A percentile compares a stretch with the other conserved stretches of the same genome.
These are phyloP conservation scores for Croton laevigatus DNA, from an alignment of 441 rosid species.

Conservation along the genomic window DNA sequence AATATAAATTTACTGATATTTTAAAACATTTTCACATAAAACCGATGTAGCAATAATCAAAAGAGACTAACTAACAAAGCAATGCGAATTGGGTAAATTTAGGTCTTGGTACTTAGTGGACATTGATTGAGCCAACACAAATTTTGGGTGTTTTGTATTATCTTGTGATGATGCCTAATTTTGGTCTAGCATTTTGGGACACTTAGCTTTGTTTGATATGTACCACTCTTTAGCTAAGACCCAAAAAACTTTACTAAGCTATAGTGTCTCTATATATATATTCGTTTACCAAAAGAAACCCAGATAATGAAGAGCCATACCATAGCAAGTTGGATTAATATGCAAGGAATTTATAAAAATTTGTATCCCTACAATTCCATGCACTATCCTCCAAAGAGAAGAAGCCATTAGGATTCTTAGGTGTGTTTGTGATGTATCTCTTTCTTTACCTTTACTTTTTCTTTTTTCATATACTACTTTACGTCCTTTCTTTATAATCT, in stretches of 20 bases:
- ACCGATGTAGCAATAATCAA: no score
- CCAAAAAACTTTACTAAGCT: constrained; percentile 8
- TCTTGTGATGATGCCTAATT: constrained; percentile 25
- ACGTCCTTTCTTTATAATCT: neutral
- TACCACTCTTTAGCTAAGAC: neutral
- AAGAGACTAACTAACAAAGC: no score
- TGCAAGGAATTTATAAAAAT: neutral
- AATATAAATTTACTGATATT: no score
- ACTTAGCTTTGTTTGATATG: neutral
- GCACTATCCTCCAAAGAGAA: constrained; percentile 5
- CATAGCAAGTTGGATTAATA: neutral
- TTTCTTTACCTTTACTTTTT: neutral
- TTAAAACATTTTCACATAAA: no score
- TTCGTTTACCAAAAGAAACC: neutral
- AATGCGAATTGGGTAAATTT: neutral
- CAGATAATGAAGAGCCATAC: neutral
- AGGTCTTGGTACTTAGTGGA: constrained; percentile 26
- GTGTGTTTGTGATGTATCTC: constrained; percentile 6
- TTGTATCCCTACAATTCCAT: constrained; percentile 3
- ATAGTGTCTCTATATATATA: neutral
- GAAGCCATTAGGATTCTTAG: constrained; percentile 14
- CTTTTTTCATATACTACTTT: neutral
- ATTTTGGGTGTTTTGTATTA: constrained; percentile 12
- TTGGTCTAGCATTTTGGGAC: constrained; percentile 15
- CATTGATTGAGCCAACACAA: constrained; percentile 35